Percentiles rank a stretch among this genome's conserved stretches.
These are phyloP conservation scores for Podospora didyma DNA, from an alignment of 495 filamentous ascomycete species.

Conservation along the genomic window DNA sequence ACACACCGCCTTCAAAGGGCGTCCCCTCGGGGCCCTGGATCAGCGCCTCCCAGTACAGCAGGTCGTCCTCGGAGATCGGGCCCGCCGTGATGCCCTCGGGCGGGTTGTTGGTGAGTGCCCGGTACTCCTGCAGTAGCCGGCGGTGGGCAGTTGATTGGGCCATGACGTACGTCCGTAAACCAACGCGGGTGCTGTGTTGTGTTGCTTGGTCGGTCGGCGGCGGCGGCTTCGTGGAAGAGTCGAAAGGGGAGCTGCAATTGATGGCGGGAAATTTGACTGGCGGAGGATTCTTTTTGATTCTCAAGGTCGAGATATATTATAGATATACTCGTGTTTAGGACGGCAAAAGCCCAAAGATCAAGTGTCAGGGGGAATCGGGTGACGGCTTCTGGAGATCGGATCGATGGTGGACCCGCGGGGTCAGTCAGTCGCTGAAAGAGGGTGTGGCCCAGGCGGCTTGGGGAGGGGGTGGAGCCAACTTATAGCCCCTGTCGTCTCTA, in stretches of 20 bases:
- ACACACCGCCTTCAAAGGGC: conserved; percentile 91
- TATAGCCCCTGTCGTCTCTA: neutral
- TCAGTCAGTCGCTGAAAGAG: neutral
- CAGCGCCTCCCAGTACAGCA: conserved; percentile 93
- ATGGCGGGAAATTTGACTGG: too few relatives aligned
- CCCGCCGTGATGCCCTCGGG: conserved; percentile 95
- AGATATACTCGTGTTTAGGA: too few relatives aligned
- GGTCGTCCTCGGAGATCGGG: conserved; percentile 89
- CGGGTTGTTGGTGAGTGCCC: conserved; percentile 64
- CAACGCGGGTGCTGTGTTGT: too few relatives aligned
- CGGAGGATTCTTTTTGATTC: too few relatives aligned
- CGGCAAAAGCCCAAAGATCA: too few relatives aligned
- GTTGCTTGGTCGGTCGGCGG: neutral
- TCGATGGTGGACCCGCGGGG: neutral
- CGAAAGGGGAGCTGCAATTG: too few relatives aligned
- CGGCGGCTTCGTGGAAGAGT: neutral
- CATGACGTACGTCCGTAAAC: conserved; percentile 38
- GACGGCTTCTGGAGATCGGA: neutral
- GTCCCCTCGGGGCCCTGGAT: conserved; percentile 95
- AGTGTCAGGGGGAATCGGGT: too few relatives aligned
- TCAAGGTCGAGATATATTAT: too few relatives aligned
- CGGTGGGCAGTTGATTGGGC: conserved; percentile 72
- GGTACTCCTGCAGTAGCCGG: conserved; percentile 97
- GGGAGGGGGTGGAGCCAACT: neutral
- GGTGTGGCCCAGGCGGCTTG: neutral